Conservation (phyloP, 1,284 basidiomycete species). For the Leccinum huronense region DNA sequence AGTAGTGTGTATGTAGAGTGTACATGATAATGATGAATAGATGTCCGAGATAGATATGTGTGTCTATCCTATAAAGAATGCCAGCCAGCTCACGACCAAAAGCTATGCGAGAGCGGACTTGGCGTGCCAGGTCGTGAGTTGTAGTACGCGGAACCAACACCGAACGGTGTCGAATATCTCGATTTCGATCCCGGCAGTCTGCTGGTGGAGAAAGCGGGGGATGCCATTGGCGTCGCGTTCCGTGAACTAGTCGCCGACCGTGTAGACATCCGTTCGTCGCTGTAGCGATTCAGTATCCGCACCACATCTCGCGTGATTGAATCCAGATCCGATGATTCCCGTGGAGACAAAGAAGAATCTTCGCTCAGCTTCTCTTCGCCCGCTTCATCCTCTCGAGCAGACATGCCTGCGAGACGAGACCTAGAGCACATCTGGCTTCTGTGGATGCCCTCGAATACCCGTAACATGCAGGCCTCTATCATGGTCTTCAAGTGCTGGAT, state of each 20-base stretch:
- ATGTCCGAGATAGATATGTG: no score
- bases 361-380: conserved; percentile 53
- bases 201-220: conserved; percentile 38
- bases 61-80: no score
- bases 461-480: conserved; percentile 84
- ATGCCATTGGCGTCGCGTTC: conserved; percentile 60
- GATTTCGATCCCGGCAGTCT: conserved; percentile 44
- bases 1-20: no score
- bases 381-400: conserved; percentile 54
- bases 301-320: conserved; percentile 73
- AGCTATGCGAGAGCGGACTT: conserved; percentile 44
- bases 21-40: no score
- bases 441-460: conserved; percentile 88
- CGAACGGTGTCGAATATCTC: conserved; percentile 56
- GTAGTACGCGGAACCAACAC: conserved; percentile 42
- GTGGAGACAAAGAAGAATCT: conserved; percentile 49
- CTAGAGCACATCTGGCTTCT: conserved; percentile 41
- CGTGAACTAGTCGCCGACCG: conserved; percentile 62
- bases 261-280: conserved; percentile 53
- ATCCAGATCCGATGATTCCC: conserved; percentile 76
- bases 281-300: conserved; percentile 64
- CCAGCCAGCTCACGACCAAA: conserved; percentile 22
- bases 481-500: conserved; percentile 80
- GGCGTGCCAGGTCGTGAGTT: conserved; percentile 68
- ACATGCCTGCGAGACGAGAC: conserved; percentile 37